Evolutionary conservation across 2,329 filamentous ascomycete genomes (phyloP).

Genomic region (Talaromyces sp.): DNA sequence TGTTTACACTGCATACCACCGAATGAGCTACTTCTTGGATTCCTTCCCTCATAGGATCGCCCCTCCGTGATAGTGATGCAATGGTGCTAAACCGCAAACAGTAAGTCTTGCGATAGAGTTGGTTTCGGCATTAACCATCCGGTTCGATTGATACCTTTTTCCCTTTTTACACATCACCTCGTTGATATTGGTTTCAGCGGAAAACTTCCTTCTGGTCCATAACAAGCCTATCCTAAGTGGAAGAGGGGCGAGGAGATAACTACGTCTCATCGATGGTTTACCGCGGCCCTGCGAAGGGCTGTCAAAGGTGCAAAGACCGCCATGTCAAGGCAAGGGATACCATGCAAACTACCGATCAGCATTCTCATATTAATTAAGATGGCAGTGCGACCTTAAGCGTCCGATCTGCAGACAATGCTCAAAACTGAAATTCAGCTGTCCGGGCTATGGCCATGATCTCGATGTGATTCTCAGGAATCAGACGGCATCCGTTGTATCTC

Average conservation of each 20-base stretch:
- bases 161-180: background rate
- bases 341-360: background rate
- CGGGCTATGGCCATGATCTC: constrained; percentile 16
- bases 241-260: background rate
- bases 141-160: background rate
- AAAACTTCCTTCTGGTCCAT: background rate
- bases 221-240: background rate
- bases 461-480: constrained; percentile 18
- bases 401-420: constrained; percentile 16
- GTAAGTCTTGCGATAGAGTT: constrained; percentile 3
- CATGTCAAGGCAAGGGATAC: constrained; percentile 15
- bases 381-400: constrained; percentile 16
- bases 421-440: constrained; percentile 13
- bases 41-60: background rate
- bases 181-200: background rate
- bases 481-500: constrained; percentile 13
- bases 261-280: constrained; percentile 12
- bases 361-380: background rate
- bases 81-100: background rate
- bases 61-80: background rate
- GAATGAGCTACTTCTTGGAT: background rate
- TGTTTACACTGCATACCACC: background rate
- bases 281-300: constrained; percentile 17
- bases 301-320: constrained; percentile 20
- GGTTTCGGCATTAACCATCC: background rate